Evolutionary conservation across 2,329 filamentous ascomycete species (phyloP), one percentile per base, ranked within the genome.

Genomic region (Colletotrichum sp.): DNA sequence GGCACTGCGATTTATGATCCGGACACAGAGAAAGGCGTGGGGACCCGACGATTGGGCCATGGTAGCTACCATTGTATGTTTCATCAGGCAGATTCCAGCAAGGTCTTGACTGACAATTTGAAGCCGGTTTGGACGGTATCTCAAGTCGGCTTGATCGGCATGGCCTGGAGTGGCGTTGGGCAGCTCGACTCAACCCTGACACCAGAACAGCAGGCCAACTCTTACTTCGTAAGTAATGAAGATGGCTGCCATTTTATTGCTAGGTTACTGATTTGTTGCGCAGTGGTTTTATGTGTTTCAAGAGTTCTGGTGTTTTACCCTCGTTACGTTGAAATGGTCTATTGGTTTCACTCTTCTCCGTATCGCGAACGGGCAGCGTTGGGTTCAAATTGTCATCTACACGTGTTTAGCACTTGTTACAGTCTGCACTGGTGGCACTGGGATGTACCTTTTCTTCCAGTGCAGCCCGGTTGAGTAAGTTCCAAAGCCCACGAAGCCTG

Each of bases 81-180:
- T 15, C 13, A 18, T 22, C 6, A 27, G 7, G 7, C 15, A 15
- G 5, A 22, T 9, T 13, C 13, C 13, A 22, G 13, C 30, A n/a
- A 12, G 9, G 12, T 15, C 15, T 52, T 5, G 25, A 30, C 70
- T 75, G 58, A 75, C 69, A 34, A 18, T 8, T 3, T 4, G n/a
- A 48, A 75, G 73, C 73, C 73, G 8, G 70, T 75, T 4, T 75
- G 73, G 73, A 13, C 32, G 16, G 32, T 75, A 9, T 64, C 55
- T 4, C 70, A 75, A 28, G 48, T 75, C 22, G 73, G 73, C 0
- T 60, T 75, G 16, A 39, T 75, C 12, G 73, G 73, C 32, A 73
- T 75, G 73, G 73, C 73, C 16, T 75, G 73, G 73, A 75, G 73
- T n/a, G 73, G 73, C n/a, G 73, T 75, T 36, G 73, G 73, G 4